Evolutionary conservation across 2,329 filamentous ascomycete species (phyloP).

Genomic region (Stagonosporopsis cucurbitacearum): DNA sequence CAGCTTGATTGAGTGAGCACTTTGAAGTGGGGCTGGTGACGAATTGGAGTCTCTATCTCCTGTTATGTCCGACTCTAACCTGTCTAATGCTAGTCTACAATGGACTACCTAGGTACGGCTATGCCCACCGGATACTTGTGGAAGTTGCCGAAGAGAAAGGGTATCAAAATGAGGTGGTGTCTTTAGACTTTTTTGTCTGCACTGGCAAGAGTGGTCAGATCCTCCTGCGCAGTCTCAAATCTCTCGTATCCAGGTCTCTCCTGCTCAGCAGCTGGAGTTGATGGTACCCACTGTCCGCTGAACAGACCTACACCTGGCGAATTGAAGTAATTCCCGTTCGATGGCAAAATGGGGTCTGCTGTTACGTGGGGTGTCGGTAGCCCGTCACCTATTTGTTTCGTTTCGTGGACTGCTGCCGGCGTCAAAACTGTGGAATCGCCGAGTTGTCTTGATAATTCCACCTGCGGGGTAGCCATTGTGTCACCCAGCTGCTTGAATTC

Average conservation of each 20-base stretch:
- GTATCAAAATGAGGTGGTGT: not conserved
- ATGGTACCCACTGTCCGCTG: conserved; percentile 21
- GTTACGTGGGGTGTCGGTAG: conserved; percentile 11
- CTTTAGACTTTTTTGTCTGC: conserved; percentile 1
- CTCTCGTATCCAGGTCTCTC: conserved; percentile 56
- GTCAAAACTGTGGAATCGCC: conserved; percentile 20
- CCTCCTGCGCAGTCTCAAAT: conserved; percentile 60
- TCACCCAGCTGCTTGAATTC: conserved; percentile 21
- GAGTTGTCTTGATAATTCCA: not conserved
- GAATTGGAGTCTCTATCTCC: not conserved
- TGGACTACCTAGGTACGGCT: not conserved
- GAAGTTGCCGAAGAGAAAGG: conserved; percentile 6
- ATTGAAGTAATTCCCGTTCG: conserved; percentile 51
- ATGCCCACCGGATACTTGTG: not conserved
- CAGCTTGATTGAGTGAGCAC: not conserved
- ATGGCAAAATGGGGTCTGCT: conserved; percentile 18
- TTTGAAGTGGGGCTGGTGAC: conserved; percentile 12
- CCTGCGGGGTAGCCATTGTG: not conserved
- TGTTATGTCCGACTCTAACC: conserved; percentile 13
- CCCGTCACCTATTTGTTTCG: conserved; percentile 14
- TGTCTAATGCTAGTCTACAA: conserved; percentile 1
- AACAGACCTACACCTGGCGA: conserved; percentile 37
- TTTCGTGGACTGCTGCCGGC: conserved; percentile 29
- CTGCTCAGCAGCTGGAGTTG: not conserved
- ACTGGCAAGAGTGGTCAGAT: conserved; percentile 22